A percentile compares a stretch with the other conserved stretches of the same genome.
These are phyloP conservation scores for Salix exigua DNA, from an alignment of 345 rosid species.

Conservation along the genomic window DNA sequence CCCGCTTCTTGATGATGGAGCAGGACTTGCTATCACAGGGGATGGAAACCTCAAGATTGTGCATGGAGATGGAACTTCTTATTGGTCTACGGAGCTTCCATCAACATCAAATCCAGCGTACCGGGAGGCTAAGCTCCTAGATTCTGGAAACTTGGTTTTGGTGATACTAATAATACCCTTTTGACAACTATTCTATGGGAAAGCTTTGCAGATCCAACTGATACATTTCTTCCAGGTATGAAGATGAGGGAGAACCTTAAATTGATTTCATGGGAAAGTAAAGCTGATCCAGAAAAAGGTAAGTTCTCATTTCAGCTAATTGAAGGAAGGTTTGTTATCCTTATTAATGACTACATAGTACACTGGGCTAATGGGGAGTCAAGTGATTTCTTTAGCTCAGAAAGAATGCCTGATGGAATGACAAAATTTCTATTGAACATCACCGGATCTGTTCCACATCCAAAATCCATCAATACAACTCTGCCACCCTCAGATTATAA, in stretches of 20 bases:
- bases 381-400: conserved; percentile 21
- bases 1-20: conserved; percentile 18
- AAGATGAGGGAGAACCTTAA: conserved; percentile 29
- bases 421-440: conserved; percentile 39
- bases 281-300: conserved; percentile 49
- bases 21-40: conserved; percentile 12
- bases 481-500: not conserved
- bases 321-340: conserved; percentile 23
- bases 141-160: not conserved
- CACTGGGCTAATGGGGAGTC: conserved; percentile 45
- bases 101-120: not conserved
- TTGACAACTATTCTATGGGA: not conserved
- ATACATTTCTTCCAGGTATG: conserved; percentile 64
- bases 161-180: not conserved
- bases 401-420: conserved; percentile 30
- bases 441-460: not conserved
- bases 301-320: conserved; percentile 42
- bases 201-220: conserved; percentile 11
- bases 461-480: rapidly evolving
- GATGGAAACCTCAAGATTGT: conserved; percentile 34
- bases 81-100: conserved; percentile 13
- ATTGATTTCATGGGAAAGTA: conserved; percentile 48
- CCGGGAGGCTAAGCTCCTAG: not conserved
- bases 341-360: conserved; percentile 1
- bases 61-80: conserved; percentile 25